Base-by-base conservation (phyloP, 495 filamentous ascomycete genomes). In the Tuber indicum region DNA sequence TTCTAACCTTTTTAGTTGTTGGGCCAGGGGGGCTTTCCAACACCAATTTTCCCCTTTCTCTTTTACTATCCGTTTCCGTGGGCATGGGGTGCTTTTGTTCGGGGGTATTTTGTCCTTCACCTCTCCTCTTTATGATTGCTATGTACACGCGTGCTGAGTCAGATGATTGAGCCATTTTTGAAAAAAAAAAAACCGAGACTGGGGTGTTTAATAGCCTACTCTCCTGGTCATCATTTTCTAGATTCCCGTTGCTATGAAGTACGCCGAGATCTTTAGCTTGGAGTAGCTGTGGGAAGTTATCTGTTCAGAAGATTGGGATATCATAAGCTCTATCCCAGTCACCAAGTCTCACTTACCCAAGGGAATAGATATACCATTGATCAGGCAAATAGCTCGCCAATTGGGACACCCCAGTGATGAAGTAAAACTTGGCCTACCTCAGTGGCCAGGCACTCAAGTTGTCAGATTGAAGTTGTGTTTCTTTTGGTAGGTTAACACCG, bases 201-300 rank as follows among this genome's bases (percentile, higher is more conserved):
- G 8, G 75, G 72, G 66, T 73, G 46, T 70, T 43, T 73, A 39
- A 72, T 41, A 70, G 46, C 47, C 7, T 36, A 23, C 72, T 76
- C 70, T 43, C 21, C 62, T 21, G 41, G 49, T 72, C n/a, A 32
- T 42, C 41, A 39, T 72, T 76, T 76, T 39, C 44, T 76, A 73
- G 42, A 41, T 72, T 52, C 58, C 49, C 32, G 32, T 62, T 62
- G 32, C 66, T 42, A 23, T 32, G 44, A 72, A 52, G 12, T 44
- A 36, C 75, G 12, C 44, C 26, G 14, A 66, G 58, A 19, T 66
- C 26, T 66, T 26, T 19, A 36, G 58, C 58, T 26, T 16, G 26
- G 58, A 66, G 58, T 6, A 66, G 58, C 26, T 36, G 14, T 36
- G 14, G 26, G 14, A 66, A 19, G 49, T 17, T 66, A 66, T 32